Evolutionary conservation across 148 eudicot species (phyloP), one percentile per base, ranked within the genome.

Genomic region (Fagopyrum esculentum): DNA sequence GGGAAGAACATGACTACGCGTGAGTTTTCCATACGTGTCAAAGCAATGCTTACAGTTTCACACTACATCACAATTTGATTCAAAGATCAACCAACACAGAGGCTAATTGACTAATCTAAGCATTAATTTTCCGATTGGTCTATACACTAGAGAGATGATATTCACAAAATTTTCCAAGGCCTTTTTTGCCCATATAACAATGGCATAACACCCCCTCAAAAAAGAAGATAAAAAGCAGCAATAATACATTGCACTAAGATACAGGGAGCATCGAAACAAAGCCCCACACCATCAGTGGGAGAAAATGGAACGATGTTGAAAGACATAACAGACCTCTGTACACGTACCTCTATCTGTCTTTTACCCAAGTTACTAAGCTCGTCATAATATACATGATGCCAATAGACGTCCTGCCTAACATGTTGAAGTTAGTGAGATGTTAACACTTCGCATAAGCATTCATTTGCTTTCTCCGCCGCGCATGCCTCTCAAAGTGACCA

Each of bases 151-250:
- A 86, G 77, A 77, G 75, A 80, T 82, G 73, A 81, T 86, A 89
- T 89, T 85, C 89, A 89, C 98, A 93, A 87, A 85, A 93, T 78
- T 86, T 78, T 80, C 73, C 66, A 79, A 77, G 82, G 90, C 84
- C 76, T 88, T 83, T 79, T 88, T 84, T 81, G 81, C 86, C 91
- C 80, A 83, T 80, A 83, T 80, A 78, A 83, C 73, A 84, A 87
- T 87, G 85, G 86, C 75, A 55, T 61, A 77, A 72, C 76, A 79
- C 86, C 86, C 86, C 84, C 73, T 72, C 75, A 46, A 56, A 78
- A 76, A 55, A 83, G 80, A 83, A 81, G 12, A n/a, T 46, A n/a
- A 6, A n/a, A 66, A 47, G 47, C 54, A 46, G 5, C 15, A 12
- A 7, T 73, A 77, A 84, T 84, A 88, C 88, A 61, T 29, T 74